Percentiles rank a stretch among this genome's conserved stretches.
phyloP scores from a whole-genome alignment of 2,329 filamentous ascomycete genomes.

The Aspergillus sp. region DNA sequence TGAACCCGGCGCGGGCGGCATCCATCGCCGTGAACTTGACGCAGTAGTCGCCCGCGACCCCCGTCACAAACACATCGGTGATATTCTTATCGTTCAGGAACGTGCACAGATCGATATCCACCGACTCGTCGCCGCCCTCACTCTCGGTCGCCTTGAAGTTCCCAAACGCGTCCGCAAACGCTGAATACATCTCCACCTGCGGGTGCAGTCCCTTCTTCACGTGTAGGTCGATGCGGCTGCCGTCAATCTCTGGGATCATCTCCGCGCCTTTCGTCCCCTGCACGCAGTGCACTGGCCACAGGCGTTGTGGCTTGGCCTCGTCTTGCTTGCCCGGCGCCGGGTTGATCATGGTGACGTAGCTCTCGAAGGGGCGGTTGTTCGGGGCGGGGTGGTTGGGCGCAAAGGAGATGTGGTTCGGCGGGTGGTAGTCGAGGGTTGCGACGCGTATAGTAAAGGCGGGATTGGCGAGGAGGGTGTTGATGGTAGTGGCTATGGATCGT shows the following conservation, averaged over 20 bases:
- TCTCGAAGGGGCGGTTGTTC: slow-evolving; percentile 65
- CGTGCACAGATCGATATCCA: slow-evolving; percentile 58
- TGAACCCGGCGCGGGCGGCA: slow-evolving; percentile 71
- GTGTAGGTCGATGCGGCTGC: slow-evolving; percentile 57
- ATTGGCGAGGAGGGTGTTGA: slow-evolving; percentile 72
- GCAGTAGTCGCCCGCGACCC: slow-evolving; percentile 86
- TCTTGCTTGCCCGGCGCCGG: slow-evolving; percentile 49
- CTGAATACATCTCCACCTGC: slow-evolving; percentile 88
- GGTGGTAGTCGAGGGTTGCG: slow-evolving; percentile 93
- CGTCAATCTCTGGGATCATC: slow-evolving; percentile 69
- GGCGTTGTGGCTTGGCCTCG: slow-evolving; percentile 62
- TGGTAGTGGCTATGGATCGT: slow-evolving; percentile 63
- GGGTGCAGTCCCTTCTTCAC: slow-evolving; percentile 75
- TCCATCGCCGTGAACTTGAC: slow-evolving; percentile 79
- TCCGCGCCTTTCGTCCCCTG: slow-evolving; percentile 69
- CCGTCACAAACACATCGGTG: slow-evolving; percentile 81
- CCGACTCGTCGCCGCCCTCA: slow-evolving; percentile 27
- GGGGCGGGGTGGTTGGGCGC: slow-evolving; percentile 68
- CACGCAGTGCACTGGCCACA: slow-evolving; percentile 93
- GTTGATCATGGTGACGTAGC: slow-evolving; percentile 58
- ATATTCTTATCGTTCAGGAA: slow-evolving; percentile 57
- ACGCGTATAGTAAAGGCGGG: slow-evolving; percentile 69
- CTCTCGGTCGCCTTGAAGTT: slow-evolving; percentile 37
- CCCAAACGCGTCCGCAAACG: slow-evolving; percentile 77
- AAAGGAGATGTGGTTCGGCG: slow-evolving; percentile 80